Base-by-base conservation (phyloP, 1,284 basidiomycete species). In the Cryptococcus hybrid region DNA sequence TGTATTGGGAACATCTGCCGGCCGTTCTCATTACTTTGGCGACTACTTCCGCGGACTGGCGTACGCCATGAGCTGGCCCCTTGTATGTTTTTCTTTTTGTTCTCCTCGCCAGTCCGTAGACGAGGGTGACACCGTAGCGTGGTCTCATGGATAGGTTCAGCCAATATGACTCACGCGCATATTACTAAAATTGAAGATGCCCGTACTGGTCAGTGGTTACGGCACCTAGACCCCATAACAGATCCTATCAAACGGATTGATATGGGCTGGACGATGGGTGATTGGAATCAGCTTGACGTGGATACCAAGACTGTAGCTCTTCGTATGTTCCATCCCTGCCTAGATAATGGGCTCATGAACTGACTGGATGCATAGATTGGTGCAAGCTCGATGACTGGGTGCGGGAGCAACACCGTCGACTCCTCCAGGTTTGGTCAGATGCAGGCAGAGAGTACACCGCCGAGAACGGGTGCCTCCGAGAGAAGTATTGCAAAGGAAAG, bases 1-100 rank as follows among this genome's bases (percentile, higher is more conserved):
- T 79, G n/a, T 80, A 80, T 55, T 78, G 76, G 75, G 78, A 13
- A 79, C 78, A 2, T 71, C 73, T 5, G 73, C 76, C 0, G 78
- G 78, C 2, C 56, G 68, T 15, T 72, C 70, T 5, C 62, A 68
- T 46, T 68, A 76, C 62, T 79, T 77, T 60, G 67, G 65, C 6
- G 67, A 71, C 12, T 80, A 80, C 57, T 77, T 79, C 61, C 66
- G 78, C 30, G 78, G 78, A 11, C 62, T 80, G n/a, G 78, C 75
- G 3, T 80, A 80, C 57, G 78, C 72, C n/a, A 69, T 80, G 64
- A 69, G 65, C 35, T 80, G 78, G 78, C 78, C 78, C 7, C 52
- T 80, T 57, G 78, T 77, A 52, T 50, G 73, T 70, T 1, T 18
- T 7, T 18, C 18, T 18, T 18, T 30, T 13, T 50, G 18, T 51